Evolutionary conservation across 441 rosid species (phyloP), one percentile per base, ranked within the genome.

Genomic region (Lepidium campestre): DNA sequence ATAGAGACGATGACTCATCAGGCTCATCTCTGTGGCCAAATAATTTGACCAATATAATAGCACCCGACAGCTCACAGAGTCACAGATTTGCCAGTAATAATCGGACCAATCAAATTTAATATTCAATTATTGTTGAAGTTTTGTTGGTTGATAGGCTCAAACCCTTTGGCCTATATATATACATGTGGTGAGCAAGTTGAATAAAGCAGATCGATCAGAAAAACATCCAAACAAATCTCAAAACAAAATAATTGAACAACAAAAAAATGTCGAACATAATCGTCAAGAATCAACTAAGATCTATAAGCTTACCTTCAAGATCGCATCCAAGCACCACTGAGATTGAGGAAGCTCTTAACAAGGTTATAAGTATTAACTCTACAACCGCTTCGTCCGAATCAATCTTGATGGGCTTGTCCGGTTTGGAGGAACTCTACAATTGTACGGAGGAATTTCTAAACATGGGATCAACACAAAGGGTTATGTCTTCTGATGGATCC

Each of bases 221-320:
- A 19, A 42, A 32, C 31, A 29, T 45, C 11, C 2, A 22, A 11
- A 44, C 7, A 47, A 54, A 47, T 5, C 27, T 46, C 62, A 31
- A 66, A 52, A 44, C 8, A 0, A 27, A 6, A n/a, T n/a, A n/a
- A n/a, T n/a, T n/a, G n/a, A n/a, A n/a, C n/a, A n/a, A 14, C 0
- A 20, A n/a, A 25, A 61, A 19, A 22, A 72, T 72, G 71, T 31
- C 75, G 46, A 39, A 65, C 50, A 79, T 84, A 85, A 86, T 82
- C 4, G 45, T 57, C 27, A 80, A 71, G 18, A 74, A 60, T 66
- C 80, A 77, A 18, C 63, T 75, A 15, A 76, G 93, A 79, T 87
- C 93, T 52, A 79, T 79, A n/a, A 87, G 96, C 72, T 73, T 86
- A 50, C 88, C 92, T 59, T 72, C 92, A 46, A 83, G 85, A 44